Base-by-base conservation (phyloP, 1,284 basidiomycete species). In the Rhodotorula sp. region DNA sequence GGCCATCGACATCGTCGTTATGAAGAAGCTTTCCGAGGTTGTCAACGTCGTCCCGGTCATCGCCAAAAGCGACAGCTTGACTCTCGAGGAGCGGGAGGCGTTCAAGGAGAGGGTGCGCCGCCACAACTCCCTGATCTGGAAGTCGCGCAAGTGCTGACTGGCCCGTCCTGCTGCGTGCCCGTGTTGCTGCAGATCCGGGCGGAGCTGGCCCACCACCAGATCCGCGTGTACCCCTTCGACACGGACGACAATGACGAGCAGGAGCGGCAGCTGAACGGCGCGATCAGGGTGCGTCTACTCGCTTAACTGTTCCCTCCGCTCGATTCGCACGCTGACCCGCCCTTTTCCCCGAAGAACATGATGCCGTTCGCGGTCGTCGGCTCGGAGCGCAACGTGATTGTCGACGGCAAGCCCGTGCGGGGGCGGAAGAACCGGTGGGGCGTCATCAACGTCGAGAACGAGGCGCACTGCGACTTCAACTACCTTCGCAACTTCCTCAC, bases 1-100 rank as follows among this genome's bases (percentile, higher is more conserved):
- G 64, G 68, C 77, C 37, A 96, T 99, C 81, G 97, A 99, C 80
- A 90, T 98, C 61, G 94, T 94, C 78, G 96, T 99, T 76, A 94
- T 99, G 90, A 98, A 98, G 87, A 98, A 97, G 86, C 86, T 99
- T 67, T 91, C 90, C 81, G 96, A 99, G 82, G 96, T 99, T 53
- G 96, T 97, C 83, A 99, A 99, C 80, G 96, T 99, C 61, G 95
- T 99, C 12, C 97, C 96, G 22, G 91, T 99, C 73, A 98, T 99
- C 81, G 96, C 97, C 79, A 99, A 99, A 87, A 87, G 92, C n/a
- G 96, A 99, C 83, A 91, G 89, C 75, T 85, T 99, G 83, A 98
- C 95, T 1, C 83, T 94, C 73, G 94, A 97, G 77, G 97, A 99
- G 85, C 86, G 94, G 74, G 91, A 91, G 74, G 84, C 86, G 36